Conservation (phyloP, 1,284 basidiomycete species). For the Moniliella sp. region DNA sequence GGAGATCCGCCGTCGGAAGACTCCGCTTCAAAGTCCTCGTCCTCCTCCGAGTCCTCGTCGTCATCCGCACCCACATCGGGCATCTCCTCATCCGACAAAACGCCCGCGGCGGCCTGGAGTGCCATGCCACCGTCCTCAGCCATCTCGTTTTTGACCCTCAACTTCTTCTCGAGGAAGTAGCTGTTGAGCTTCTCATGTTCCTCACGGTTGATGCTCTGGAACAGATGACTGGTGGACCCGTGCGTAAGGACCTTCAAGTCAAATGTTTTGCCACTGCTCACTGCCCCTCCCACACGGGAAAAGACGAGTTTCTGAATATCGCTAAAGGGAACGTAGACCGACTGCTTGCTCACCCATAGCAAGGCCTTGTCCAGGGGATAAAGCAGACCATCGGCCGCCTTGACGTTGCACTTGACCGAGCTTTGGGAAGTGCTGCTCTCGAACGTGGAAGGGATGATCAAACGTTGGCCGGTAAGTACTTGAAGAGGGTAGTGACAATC, state of each 20-base stretch:
- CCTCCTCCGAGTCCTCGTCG: constrained; percentile 37
- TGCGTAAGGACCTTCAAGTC: constrained; percentile 76
- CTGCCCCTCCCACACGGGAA: constrained; percentile 71
- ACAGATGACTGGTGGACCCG: constrained; percentile 44
- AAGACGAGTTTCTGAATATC: constrained; percentile 81
- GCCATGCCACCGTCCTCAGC: constrained; percentile 42
- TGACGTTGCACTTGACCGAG: constrained; percentile 78
- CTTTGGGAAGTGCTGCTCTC: constrained; percentile 38
- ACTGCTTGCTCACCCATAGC: constrained; percentile 92
- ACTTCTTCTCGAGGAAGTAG: constrained; percentile 71
- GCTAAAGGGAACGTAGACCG: constrained; percentile 68
- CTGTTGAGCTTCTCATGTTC: constrained; percentile 68
- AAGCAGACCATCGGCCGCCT: constrained; percentile 85
- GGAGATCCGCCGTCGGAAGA: constrained; percentile 21
- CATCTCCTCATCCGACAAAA: constrained; percentile 45
- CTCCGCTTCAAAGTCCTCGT: constrained; percentile 68
- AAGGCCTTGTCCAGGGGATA: constrained; percentile 95
- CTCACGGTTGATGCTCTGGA: constrained; percentile 83
- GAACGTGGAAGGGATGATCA: constrained; percentile 42
- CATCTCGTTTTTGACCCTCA: constrained; percentile 89
- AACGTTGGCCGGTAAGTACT: constrained; percentile 75
- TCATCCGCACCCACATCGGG: constrained; percentile 40
- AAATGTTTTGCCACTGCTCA: constrained; percentile 74
- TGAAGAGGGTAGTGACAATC: constrained; percentile 83
- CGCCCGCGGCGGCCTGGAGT: constrained; percentile 44